These are phyloP conservation scores for Simmondsia chinensis DNA, from an alignment of 148 eudicot genomes.

Conservation along the genomic window DNA sequence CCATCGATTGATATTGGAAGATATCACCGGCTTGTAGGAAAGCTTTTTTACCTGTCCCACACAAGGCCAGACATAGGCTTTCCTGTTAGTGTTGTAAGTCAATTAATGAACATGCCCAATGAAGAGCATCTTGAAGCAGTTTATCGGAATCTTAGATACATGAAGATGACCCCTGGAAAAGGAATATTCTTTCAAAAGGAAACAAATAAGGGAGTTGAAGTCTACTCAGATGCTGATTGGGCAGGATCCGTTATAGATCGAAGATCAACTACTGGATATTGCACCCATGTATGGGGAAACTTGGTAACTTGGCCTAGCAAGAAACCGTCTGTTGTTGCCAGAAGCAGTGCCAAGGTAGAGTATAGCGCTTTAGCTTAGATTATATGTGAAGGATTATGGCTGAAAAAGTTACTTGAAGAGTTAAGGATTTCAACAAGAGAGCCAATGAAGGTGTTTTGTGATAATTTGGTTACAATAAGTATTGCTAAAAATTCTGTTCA, in stretches of 20 bases:
- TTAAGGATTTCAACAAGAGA: not conserved
- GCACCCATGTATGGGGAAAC: too few species aligned
- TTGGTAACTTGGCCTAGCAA: constrained; percentile 4
- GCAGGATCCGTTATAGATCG: too few species aligned
- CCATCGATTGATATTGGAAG: not conserved
- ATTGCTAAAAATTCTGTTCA: not conserved
- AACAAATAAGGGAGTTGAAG: not conserved
- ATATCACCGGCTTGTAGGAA: not conserved
- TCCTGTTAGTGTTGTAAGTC: not conserved
- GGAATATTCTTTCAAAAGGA: not conserved
- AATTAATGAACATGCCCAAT: too few species aligned
- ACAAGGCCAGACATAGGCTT: not conserved
- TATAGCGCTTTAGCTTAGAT: not conserved
- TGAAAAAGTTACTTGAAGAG: not conserved
- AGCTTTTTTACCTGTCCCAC: not conserved
- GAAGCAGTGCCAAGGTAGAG: not conserved
- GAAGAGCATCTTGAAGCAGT: not conserved
- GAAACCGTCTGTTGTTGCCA: not conserved
- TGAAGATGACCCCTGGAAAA: not conserved
- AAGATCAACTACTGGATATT: too few species aligned
- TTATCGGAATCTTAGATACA: not conserved
- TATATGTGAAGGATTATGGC: constrained; percentile 2
- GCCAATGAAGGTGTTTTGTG: constrained; percentile 3
- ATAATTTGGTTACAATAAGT: not conserved
- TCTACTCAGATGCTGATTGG: not conserved